Conservation (phyloP, 441 rosid genomes). For the Populus tomentosa region DNA sequence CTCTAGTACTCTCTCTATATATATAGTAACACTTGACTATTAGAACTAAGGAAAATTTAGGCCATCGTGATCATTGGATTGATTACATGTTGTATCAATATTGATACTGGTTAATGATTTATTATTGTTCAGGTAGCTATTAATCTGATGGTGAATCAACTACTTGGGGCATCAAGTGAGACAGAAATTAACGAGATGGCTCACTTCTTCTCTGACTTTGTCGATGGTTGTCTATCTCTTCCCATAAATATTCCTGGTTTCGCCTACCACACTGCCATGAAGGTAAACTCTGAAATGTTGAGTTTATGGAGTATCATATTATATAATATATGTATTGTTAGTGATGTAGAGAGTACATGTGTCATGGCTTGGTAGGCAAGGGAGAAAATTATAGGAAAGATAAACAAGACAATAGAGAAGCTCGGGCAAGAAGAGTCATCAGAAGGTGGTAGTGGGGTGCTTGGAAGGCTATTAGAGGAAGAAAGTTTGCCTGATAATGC, state of each 20-base stretch:
- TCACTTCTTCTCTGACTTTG: slow-evolving; percentile 65
- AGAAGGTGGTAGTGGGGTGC: slow-evolving; percentile 40
- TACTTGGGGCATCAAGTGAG: slow-evolving; percentile 56
- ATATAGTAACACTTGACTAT: not conserved
- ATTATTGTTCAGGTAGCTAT: slow-evolving; percentile 55
- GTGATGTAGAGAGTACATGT: too few relatives aligned
- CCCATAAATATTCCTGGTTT: slow-evolving; percentile 78
- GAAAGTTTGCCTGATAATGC: slow-evolving; percentile 59
- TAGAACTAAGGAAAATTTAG: not conserved
- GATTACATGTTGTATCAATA: not conserved
- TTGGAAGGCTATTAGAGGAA: slow-evolving; percentile 63
- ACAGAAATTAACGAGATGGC: slow-evolving; percentile 73
- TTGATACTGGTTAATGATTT: not conserved
- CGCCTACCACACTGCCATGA: slow-evolving; percentile 68
- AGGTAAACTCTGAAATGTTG: slow-evolving; percentile 34
- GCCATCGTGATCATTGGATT: not conserved
- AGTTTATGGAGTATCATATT: not conserved
- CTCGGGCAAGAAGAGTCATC: slow-evolving; percentile 18
- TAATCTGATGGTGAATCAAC: slow-evolving; percentile 75
- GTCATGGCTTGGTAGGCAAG: slow-evolving; percentile 40
- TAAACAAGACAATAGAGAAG: slow-evolving; percentile 42
- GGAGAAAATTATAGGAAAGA: slow-evolving; percentile 57
- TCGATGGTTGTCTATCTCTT: slow-evolving; percentile 82
- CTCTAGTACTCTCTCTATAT: too few relatives aligned
- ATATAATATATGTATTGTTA: too few relatives aligned